A percentile compares a stretch with the other conserved stretches of the same genome.
These are phyloP conservation scores for Nicotiana otophora DNA, from an alignment of 257 asterid species.

Conservation along the genomic window DNA sequence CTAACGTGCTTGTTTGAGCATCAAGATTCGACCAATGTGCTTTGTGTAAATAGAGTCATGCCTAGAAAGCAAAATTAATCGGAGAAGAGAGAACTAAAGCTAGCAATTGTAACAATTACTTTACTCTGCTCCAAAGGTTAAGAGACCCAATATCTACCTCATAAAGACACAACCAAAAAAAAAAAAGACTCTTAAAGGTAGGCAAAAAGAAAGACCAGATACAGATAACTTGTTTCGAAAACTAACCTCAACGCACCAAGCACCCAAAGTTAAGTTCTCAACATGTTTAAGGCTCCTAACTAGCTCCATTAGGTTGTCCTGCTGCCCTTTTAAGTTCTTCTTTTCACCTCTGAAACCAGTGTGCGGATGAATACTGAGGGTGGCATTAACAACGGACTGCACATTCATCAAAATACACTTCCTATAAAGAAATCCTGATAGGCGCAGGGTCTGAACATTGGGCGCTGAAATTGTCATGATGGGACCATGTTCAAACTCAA, in stretches of 20 bases:
- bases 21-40: neutral
- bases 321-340: neutral
- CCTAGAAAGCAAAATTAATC: neutral
- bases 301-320: neutral
- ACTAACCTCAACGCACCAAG: conserved; percentile 7
- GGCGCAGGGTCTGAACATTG: neutral
- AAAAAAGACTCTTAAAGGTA: neutral
- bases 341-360: neutral
- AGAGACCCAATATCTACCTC: neutral
- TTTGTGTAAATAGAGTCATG: neutral
- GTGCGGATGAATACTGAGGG: neutral
- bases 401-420: neutral
- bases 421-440: conserved; percentile 4
- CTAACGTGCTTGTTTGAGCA: neutral
- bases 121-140: neutral
- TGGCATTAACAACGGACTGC: neutral
- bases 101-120: neutral
- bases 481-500: neutral
- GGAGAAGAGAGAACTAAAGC: neutral
- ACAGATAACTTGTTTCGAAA: neutral
- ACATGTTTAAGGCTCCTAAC: conserved; percentile 5
- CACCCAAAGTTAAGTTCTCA: neutral
- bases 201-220: neutral
- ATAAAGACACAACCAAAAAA: neutral
- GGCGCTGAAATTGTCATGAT: conserved; percentile 6